phyloP scores from a whole-genome alignment of 768 basidiomycete genomes.

The Trametopsis cervina region DNA sequence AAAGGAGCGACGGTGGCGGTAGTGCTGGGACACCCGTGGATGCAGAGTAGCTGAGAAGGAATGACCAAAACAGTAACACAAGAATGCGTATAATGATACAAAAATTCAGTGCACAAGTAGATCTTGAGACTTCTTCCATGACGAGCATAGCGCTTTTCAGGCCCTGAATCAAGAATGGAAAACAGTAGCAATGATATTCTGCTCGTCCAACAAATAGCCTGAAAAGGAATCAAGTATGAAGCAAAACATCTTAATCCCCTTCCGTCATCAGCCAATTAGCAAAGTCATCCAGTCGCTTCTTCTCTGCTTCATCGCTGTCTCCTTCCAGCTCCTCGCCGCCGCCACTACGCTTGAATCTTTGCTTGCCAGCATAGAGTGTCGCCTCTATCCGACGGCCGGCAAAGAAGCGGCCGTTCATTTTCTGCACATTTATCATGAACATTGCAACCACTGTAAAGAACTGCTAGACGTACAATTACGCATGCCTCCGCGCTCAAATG shows the following conservation, averaged over 20 bases:
- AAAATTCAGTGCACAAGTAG: too few species aligned
- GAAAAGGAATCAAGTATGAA: too few species aligned
- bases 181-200: too few species aligned
- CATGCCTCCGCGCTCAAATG: constrained; percentile 91
- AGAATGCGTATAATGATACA: too few species aligned
- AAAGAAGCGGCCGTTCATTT: constrained; percentile 94
- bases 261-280: constrained; percentile 82
- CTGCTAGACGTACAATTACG: constrained; percentile 63
- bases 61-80: too few species aligned
- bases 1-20: too few species aligned
- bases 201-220: too few species aligned
- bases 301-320: constrained; percentile 69
- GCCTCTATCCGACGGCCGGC: constrained; percentile 80
- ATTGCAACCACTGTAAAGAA: not conserved
- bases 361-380: constrained; percentile 71
- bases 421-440: constrained; percentile 37
- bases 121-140: too few species aligned
- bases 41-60: too few species aligned
- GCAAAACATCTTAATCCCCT: constrained; percentile 63
- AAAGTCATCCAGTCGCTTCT: constrained; percentile 81
- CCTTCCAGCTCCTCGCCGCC: constrained; percentile 54
- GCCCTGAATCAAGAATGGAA: too few species aligned
- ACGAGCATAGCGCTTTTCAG: too few species aligned
- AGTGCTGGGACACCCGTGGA: too few species aligned
- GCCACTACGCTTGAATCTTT: constrained; percentile 75